A percentile compares a stretch with the other conserved stretches of the same genome.
Conservation (phyloP, 2,329 filamentous ascomycete species). For the Cercospora janseana region DNA sequence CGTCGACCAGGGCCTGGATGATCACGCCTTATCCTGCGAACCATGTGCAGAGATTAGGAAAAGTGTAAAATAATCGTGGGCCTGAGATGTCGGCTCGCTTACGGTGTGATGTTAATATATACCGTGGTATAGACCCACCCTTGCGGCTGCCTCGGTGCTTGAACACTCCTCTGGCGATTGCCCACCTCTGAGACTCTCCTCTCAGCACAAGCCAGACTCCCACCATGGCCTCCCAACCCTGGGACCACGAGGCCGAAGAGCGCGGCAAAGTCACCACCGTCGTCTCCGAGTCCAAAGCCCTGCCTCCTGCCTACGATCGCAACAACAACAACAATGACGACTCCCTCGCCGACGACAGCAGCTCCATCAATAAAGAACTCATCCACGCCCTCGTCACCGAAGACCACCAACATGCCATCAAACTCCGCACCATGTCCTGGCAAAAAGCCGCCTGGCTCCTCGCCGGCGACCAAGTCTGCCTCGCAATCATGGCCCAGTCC, state of each 20-base stretch:
- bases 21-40: slow-evolving; percentile 13
- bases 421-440: slow-evolving; percentile 55
- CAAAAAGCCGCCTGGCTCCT: slow-evolving; percentile 53
- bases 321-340: too few species aligned
- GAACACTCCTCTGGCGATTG: too few species aligned
- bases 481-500: slow-evolving; percentile 54
- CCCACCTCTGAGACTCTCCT: too few species aligned
- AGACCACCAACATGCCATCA: slow-evolving; percentile 52
- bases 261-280: neutral
- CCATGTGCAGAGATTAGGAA: too few species aligned
- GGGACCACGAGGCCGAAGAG: slow-evolving; percentile 4
- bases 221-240: slow-evolving; percentile 3
- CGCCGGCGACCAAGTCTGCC: slow-evolving; percentile 51
- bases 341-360: slow-evolving; percentile 8
- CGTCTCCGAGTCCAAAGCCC: too few species aligned
- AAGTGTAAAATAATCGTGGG: too few species aligned
- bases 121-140: too few species aligned
- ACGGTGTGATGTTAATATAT: too few species aligned
- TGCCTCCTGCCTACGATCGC: too few species aligned
- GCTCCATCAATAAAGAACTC: slow-evolving; percentile 21
- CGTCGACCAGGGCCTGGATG: slow-evolving; percentile 6
- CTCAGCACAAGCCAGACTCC: neutral
- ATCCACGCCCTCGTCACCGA: slow-evolving; percentile 30
- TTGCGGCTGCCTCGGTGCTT: too few species aligned
- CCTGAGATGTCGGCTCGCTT: too few species aligned